Percentiles rank a stretch among this genome's conserved stretches.
These are phyloP conservation scores for Boletellus emodensis DNA, from an alignment of 768 basidiomycete genomes.

Conservation along the genomic window DNA sequence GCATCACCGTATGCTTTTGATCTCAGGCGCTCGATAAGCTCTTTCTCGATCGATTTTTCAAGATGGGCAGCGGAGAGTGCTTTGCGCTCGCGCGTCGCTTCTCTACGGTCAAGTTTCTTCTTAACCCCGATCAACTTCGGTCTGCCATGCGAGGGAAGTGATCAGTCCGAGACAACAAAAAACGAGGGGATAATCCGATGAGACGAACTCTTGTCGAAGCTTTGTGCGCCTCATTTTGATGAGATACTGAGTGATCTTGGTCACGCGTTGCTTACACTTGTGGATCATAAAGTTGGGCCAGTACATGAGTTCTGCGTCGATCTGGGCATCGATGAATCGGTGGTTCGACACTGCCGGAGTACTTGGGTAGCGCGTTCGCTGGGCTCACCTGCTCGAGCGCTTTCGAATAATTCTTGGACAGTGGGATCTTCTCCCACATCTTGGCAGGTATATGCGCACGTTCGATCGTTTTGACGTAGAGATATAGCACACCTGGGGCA, in stretches of 20 bases:
- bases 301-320: constrained; percentile 92
- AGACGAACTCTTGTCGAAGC: constrained; percentile 75
- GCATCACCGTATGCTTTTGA: constrained; percentile 97
- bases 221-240: constrained; percentile 96
- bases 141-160: constrained; percentile 37
- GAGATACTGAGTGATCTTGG: constrained; percentile 98
- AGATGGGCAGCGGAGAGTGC: constrained; percentile 94
- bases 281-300: constrained; percentile 98
- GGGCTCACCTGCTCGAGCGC: constrained; percentile 84
- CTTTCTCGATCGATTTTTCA: constrained; percentile 93
- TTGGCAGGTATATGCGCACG: constrained; percentile 92
- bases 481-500: constrained; percentile 70
- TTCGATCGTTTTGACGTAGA: constrained; percentile 97
- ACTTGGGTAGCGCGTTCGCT: neutral
- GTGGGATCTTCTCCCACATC: constrained; percentile 96
- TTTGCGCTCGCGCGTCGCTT: constrained; percentile 90
- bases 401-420: constrained; percentile 92
- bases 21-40: constrained; percentile 92
- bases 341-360: neutral
- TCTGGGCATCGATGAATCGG: constrained; percentile 43
- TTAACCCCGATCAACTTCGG: constrained; percentile 93
- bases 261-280: constrained; percentile 98
- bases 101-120: constrained; percentile 94
- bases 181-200: neutral
- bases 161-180: neutral